Evolutionary conservation across 2,329 filamentous ascomycete species (phyloP), one percentile per base, ranked within the genome.

Genomic region (Rhynchosporium secalis): DNA sequence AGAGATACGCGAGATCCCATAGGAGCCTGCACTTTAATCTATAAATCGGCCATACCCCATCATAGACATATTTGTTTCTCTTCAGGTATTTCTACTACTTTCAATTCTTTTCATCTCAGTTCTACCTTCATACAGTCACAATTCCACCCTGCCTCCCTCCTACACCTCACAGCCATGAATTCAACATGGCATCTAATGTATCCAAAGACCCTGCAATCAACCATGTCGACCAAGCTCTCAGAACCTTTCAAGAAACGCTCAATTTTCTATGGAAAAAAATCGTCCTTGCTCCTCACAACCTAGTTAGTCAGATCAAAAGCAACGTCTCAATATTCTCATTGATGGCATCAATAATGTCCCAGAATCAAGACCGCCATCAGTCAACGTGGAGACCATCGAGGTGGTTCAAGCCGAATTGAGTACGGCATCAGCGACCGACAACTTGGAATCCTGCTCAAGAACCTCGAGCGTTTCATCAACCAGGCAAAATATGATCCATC

Each of bases 151-250:
- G 6, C 20, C 36, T 54, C 20, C 33, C 5, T 29, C 29, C 13
- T 33, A 36, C 5, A 36, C 15, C 15, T 33, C 9, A 29, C 28
- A 38, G 26, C 7, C 43, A 40, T 9, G 1, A 40, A 48, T 10
- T 41, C 48, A 71, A 40, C 36, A 77, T 77, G 75, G 71, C 75
- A 56, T 76, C 75, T 20, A 73, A 73, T 3, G 70, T 77, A 48
- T 76, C 84, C 82, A 5, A 76, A 82, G 60, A 83, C 82, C 13
- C 78, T 85, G 33, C 78, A 80, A 58, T 79, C 80, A 40, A 82
- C 85, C 70, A 85, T 81, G 26, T 75, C 75, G 45, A 82, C 80
- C 62, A 86, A 86, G 69, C 80, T 86, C 63, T 75, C 75, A n/a
- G 82, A 86, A 67, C 77, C 86, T 7, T 76, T 78, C 33, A 81